Conservation (phyloP, 768 basidiomycete species). For the Pulveroboletus frians region DNA sequence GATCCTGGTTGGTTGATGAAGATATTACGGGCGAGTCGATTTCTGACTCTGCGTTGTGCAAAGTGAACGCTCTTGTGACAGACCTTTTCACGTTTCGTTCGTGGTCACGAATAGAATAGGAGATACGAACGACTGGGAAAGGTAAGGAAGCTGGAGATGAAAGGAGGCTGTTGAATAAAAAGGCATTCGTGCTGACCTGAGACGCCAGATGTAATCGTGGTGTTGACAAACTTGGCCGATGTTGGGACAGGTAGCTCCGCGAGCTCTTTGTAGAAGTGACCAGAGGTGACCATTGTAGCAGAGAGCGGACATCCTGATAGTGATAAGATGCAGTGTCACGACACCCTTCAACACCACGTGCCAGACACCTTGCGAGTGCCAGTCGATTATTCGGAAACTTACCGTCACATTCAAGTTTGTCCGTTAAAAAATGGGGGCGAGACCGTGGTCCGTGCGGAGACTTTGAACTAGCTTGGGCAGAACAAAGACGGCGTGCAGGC, state of each 20-base stretch:
- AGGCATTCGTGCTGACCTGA: slow-evolving; percentile 13
- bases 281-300: slow-evolving; percentile 14
- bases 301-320: slow-evolving; percentile 14
- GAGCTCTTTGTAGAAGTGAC: slow-evolving; percentile 32
- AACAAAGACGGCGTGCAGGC: too few species aligned
- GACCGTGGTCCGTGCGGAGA: too few species aligned
- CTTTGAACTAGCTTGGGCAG: too few species aligned
- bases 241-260: slow-evolving; percentile 38
- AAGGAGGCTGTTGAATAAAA: not conserved
- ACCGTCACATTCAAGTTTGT: too few species aligned
- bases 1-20: slow-evolving; percentile 13
- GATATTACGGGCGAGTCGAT: slow-evolving; percentile 10
- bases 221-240: slow-evolving; percentile 32
- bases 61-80: slow-evolving; percentile 29
- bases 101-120: slow-evolving; percentile 48
- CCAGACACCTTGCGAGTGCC: too few species aligned
- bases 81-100: slow-evolving; percentile 44
- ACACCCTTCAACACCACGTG: too few species aligned
- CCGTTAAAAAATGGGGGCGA: too few species aligned
- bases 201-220: slow-evolving; percentile 6
- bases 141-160: too few species aligned
- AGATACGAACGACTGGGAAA: slow-evolving; percentile 37
- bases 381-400: too few species aligned
- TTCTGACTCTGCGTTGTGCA: slow-evolving; percentile 12
- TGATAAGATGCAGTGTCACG: not conserved